Conservation (phyloP, 177 flowering plant species). For the Vitis hybrid region DNA sequence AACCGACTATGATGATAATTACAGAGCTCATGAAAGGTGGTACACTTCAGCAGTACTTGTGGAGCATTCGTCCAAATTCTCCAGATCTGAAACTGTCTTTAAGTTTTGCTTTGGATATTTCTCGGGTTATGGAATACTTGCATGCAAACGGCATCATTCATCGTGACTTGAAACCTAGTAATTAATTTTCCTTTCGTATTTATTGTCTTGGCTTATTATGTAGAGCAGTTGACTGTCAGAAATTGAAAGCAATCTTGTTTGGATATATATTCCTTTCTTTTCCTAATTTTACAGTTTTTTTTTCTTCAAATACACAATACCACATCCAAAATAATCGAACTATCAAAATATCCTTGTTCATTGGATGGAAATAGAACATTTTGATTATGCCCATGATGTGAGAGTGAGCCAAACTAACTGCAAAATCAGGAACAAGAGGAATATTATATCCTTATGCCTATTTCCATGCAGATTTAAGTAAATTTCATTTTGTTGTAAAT, state of each 20-base stretch:
- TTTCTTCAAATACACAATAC: not conserved
- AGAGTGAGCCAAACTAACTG: not conserved
- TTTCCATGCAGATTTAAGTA: not conserved
- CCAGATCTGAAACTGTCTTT: slow-evolving; percentile 24
- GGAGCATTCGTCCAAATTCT: slow-evolving; percentile 22
- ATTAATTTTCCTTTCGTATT: not conserved
- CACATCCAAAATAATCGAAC: too few species aligned
- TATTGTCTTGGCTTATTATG: not conserved
- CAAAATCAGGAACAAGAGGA: not conserved
- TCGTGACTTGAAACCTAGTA: slow-evolving; percentile 39
- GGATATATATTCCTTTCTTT: not conserved
- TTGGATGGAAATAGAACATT: not conserved
- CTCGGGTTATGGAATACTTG: slow-evolving; percentile 31
- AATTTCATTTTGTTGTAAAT: not conserved
- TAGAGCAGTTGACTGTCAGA: not conserved
- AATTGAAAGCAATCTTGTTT: not conserved
- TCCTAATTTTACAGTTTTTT: not conserved
- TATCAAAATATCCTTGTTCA: not conserved
- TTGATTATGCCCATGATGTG: not conserved
- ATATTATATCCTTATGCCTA: not conserved
- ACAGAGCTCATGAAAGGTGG: slow-evolving; percentile 33
- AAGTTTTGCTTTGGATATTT: slow-evolving; percentile 28
- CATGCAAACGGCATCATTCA: slow-evolving; percentile 37
- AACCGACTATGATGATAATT: slow-evolving; percentile 30
- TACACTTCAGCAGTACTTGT: slow-evolving; percentile 23